Evolutionary conservation across 2,329 filamentous ascomycete species (phyloP), one percentile per base, ranked within the genome.

Genomic region (Botrytis deweyae): DNA sequence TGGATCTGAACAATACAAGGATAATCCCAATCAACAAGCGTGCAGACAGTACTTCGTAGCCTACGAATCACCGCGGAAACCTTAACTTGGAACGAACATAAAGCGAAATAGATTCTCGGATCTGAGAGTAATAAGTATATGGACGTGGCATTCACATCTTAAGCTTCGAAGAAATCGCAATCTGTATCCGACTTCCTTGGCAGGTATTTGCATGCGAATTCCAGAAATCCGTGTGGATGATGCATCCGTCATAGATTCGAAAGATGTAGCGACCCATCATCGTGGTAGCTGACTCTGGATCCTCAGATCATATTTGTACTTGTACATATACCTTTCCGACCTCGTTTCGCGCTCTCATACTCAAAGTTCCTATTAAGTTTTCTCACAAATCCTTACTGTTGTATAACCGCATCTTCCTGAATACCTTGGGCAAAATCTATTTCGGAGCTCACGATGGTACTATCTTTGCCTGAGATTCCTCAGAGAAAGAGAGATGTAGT

Each of bases 351-450:
- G 6, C 52, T 29, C n/a, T 7, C 2, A 16, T 18, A 18, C 7
- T 18, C 14, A 18, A 29, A 29, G 0, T 29, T 29, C n/a, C 0
- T 3, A 3, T 29, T 1, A 7, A 16, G 5, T 0, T 9, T 2
- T 3, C n/a, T 18, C n/a, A 18, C 7, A 4, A 16, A 33, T 58
- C 9, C 2, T 55, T 4, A 16, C 49, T 14, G 49, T 25, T 3
- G 49, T 55, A n/a, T 14, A n/a, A 5, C 25, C 1, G n/a, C 52
- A 6, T 18, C 2, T 18, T 4, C 29, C 16, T 6, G n/a, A 4
- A 8, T 29, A 33, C 7, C 14, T 33, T 18, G 6, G 14, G 52
- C 14, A 18, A 8, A 16, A 58, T 18, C 20, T 8, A 6, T 4
- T 58, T 58, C n/a, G 3, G 18, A 29, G n/a, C 14, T 58, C 16